These are phyloP conservation scores for Solanum sejunctum DNA, from an alignment of 257 asterid genomes.

Conservation along the genomic window DNA sequence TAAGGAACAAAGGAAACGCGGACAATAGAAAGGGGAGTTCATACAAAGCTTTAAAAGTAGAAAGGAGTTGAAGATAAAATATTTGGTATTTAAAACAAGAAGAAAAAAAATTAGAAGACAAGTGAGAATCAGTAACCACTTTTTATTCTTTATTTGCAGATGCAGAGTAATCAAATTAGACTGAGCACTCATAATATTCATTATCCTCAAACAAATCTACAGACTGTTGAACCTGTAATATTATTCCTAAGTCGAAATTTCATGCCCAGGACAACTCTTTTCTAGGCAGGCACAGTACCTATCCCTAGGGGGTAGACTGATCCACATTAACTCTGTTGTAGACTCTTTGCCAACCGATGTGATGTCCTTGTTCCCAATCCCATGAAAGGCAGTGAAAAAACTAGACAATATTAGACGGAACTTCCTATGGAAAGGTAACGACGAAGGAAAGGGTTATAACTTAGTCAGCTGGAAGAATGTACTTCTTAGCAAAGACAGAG, in stretches of 20 bases:
- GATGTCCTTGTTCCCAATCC: too few relatives aligned
- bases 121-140: neutral
- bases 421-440: too few relatives aligned
- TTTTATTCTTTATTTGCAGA: neutral
- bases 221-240: neutral
- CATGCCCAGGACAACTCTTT: neutral
- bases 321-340: too few relatives aligned
- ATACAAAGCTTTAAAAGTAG: neutral
- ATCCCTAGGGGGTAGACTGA: too few relatives aligned
- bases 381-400: too few relatives aligned
- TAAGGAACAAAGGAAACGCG: neutral
- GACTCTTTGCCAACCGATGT: too few relatives aligned
- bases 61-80: neutral
- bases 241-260: neutral
- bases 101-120: neutral
- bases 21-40: neutral
- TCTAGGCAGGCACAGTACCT: neutral
- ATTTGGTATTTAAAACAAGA: neutral
- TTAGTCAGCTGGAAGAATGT: too few relatives aligned
- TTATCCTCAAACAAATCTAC: neutral
- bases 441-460: too few relatives aligned
- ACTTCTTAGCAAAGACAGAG: too few relatives aligned
- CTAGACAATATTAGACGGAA: too few relatives aligned
- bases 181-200: neutral
- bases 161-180: neutral